phyloP scores from a whole-genome alignment of 257 asterid species.

The Gentiana dahurica region DNA sequence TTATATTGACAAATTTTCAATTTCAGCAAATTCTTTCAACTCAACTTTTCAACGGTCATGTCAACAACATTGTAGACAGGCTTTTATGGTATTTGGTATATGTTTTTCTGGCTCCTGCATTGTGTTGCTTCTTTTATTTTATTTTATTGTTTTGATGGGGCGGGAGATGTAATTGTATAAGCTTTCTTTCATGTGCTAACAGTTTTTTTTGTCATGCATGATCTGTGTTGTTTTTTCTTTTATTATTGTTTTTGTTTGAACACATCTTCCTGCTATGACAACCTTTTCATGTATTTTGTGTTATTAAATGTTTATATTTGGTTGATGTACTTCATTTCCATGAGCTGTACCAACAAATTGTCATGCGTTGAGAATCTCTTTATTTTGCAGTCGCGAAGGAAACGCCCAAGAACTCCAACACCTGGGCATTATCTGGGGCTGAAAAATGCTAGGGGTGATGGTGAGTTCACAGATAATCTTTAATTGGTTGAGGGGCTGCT shows the following conservation, averaged over 20 bases:
- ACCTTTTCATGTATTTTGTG: no score
- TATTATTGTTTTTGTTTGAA: no score
- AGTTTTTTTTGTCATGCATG: not conserved
- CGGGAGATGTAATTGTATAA: no score
- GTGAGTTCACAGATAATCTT: conserved; percentile 29
- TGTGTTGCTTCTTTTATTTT: not conserved
- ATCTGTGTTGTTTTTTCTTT: not conserved
- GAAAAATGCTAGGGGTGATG: conserved; percentile 70
- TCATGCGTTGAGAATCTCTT: conserved; percentile 7
- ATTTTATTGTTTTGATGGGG: no score
- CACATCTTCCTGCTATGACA: no score
- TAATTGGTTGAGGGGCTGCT: conserved; percentile 1
- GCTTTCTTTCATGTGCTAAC: no score
- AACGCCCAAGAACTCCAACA: conserved; percentile 61
- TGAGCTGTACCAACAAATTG: no score
- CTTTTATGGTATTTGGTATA: conserved; percentile 84
- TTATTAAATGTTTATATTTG: no score
- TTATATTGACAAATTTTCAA: conserved; percentile 89
- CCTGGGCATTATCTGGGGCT: conserved; percentile 99
- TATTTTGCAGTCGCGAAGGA: conserved; percentile 35
- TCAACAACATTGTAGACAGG: conserved; percentile 93
- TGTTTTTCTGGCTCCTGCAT: conserved; percentile 3
- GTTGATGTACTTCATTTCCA: no score
- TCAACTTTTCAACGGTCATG: conserved; percentile 89
- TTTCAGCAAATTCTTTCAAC: conserved; percentile 88